phyloP scores from a whole-genome alignment of 768 basidiomycete genomes.

The Phlebiopsis gigantea region DNA sequence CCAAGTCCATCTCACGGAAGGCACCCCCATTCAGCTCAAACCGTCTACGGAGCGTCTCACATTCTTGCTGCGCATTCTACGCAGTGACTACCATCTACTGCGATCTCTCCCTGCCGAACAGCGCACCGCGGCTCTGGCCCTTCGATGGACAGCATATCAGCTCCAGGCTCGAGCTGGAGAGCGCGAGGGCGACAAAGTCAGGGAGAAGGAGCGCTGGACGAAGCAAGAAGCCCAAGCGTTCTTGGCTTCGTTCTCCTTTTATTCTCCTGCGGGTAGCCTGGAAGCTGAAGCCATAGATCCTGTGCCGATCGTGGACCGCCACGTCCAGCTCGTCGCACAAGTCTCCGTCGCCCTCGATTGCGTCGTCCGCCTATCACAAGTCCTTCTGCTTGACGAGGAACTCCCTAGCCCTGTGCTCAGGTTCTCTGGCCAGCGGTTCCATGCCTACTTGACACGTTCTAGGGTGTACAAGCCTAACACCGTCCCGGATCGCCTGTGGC shows the following conservation, averaged over 20 bases:
- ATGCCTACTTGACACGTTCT: constrained; percentile 40
- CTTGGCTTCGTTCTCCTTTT: constrained; percentile 42
- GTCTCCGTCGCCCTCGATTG: constrained; percentile 52
- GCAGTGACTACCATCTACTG: constrained; percentile 47
- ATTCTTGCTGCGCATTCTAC: constrained; percentile 50
- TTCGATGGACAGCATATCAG: constrained; percentile 56
- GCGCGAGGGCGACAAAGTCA: constrained; percentile 43
- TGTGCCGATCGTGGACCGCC: constrained; percentile 45
- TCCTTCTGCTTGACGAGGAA: constrained; percentile 39
- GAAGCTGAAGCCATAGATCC: not conserved
- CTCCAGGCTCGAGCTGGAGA: constrained; percentile 49
- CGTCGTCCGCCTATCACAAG: constrained; percentile 55
- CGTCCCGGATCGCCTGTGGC: constrained; percentile 36
- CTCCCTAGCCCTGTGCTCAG: constrained; percentile 36
- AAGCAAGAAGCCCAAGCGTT: constrained; percentile 54
- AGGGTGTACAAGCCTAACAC: constrained; percentile 10
- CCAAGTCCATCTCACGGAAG: constrained; percentile 17
- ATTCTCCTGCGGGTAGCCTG: not conserved
- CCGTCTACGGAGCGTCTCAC: constrained; percentile 46
- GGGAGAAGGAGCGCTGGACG: constrained; percentile 68
- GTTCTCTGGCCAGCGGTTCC: constrained; percentile 60
- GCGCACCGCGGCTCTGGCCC: constrained; percentile 46
- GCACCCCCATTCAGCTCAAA: constrained; percentile 41
- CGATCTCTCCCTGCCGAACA: constrained; percentile 40
- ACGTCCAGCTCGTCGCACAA: constrained; percentile 68